Conservation (phyloP, 257 asterid species). For the Solanum bulbocastanum region DNA sequence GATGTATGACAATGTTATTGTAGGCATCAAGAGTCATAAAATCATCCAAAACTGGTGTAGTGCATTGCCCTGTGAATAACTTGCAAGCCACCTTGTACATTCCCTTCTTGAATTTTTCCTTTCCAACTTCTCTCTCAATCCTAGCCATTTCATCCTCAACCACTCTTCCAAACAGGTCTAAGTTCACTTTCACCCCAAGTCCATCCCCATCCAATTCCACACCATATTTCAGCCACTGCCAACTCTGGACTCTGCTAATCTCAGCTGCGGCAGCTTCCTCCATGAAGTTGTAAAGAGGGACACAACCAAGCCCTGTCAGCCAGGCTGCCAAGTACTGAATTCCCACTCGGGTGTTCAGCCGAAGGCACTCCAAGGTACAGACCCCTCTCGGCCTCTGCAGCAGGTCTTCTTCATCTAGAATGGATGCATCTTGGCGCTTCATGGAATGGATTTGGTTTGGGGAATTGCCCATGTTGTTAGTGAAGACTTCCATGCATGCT, state of each 20-base stretch:
- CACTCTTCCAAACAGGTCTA: slow-evolving; percentile 66
- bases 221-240: slow-evolving; percentile 88
- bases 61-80: slow-evolving; percentile 74
- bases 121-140: slow-evolving; percentile 74
- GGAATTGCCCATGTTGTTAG: slow-evolving; percentile 36
- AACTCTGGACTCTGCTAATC: slow-evolving; percentile 92
- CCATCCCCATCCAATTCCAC: slow-evolving; percentile 79
- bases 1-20: slow-evolving; percentile 55
- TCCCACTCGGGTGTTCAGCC: slow-evolving; percentile 85
- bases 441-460: slow-evolving; percentile 59
- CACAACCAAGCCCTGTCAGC: slow-evolving; percentile 80
- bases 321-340: slow-evolving; percentile 91
- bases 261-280: slow-evolving; percentile 98
- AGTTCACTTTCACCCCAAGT: slow-evolving; percentile 56
- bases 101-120: slow-evolving; percentile 58
- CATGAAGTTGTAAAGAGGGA: slow-evolving; percentile 92
- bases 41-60: slow-evolving; percentile 55
- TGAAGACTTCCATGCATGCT: slow-evolving; percentile 53
- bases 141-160: slow-evolving; percentile 91
- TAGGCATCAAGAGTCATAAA: slow-evolving; percentile 83
- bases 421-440: slow-evolving; percentile 51
- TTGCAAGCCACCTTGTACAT: slow-evolving; percentile 71
- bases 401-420: slow-evolving; percentile 56
- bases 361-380: slow-evolving; percentile 84
- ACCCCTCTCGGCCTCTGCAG: slow-evolving; percentile 63